Conservation (phyloP, 2,329 filamentous ascomycete genomes). For the Trichoderma brevicompactum region DNA sequence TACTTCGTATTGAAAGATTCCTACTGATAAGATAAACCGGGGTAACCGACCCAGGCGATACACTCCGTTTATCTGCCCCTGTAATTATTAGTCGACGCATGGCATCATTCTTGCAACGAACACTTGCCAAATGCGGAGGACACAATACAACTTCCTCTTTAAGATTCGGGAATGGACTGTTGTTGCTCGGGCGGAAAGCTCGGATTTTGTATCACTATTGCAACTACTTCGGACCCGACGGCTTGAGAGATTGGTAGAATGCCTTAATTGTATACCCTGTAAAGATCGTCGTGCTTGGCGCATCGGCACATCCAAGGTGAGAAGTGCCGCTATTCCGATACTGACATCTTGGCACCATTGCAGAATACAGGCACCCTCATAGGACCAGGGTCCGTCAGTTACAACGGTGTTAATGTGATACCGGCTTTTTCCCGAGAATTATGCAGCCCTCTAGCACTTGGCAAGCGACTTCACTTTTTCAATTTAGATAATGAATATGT, state of each 20-base stretch:
- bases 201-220: background rate
- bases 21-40: background rate
- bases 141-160: slow-evolving; percentile 1
- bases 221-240: background rate
- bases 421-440: no score
- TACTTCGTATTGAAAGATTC: background rate
- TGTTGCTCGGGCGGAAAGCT: background rate
- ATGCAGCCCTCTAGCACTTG: no score
- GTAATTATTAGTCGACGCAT: background rate
- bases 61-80: background rate
- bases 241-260: background rate
- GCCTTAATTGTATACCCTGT: background rate
- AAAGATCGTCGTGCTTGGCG: background rate
- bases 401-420: no score
- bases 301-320: no score
- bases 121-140: slow-evolving; percentile 8
- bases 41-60: background rate
- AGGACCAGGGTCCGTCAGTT: no score
- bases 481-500: no score
- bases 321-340: no score
- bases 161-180: background rate
- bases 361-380: no score
- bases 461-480: no score
- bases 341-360: no score
- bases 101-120: background rate